phyloP scores from a whole-genome alignment of 2,329 filamentous ascomycete species.

The Hymenoscyphus fraxineus region DNA sequence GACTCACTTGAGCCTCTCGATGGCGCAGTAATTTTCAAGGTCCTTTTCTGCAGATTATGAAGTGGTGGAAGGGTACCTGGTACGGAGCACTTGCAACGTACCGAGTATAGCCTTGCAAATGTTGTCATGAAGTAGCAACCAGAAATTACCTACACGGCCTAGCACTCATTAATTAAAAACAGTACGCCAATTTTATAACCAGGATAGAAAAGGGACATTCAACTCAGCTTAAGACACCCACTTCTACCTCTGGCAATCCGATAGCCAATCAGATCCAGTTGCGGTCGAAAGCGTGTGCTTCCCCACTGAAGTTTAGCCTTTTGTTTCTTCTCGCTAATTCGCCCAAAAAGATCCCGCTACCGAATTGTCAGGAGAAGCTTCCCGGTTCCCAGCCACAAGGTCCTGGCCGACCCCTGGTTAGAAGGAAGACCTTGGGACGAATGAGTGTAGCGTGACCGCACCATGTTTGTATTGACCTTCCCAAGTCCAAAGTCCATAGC shows the following conservation, averaged over 20 bases:
- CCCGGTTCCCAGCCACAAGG: neutral
- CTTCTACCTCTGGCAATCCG: neutral
- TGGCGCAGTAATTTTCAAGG: neutral
- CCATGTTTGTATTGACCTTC: neutral
- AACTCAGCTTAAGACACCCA: neutral
- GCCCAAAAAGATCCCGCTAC: constrained; percentile 2
- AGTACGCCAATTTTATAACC: neutral
- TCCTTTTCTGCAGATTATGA: neutral
- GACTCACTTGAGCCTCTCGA: neutral
- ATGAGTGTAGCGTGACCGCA: neutral
- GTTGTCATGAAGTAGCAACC: neutral
- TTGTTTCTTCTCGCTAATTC: constrained; percentile 8
- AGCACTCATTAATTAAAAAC: neutral
- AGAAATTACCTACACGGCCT: neutral
- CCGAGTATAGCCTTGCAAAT: neutral
- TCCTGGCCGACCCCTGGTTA: neutral
- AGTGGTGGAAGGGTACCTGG: neutral
- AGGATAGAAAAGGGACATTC: neutral
- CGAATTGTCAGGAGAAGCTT: constrained; percentile 1
- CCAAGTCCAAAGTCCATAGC: neutral
- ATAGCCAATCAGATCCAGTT: neutral
- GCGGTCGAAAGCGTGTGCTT: neutral
- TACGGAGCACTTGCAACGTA: too few relatives aligned
- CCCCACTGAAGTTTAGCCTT: neutral
- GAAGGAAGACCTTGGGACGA: neutral